Conservation (phyloP, 129 eudicot species). For the Daucus carota region DH1_v3.0 NC_030388.2:31209501-31210000, state of each 20-base stretch:
- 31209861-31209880: background rate
- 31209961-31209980: too few species aligned
- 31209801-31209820: background rate
- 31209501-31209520: background rate
- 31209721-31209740: constrained; percentile 7
- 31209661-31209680: background rate
- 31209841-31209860: background rate
- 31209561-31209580: background rate
- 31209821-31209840: background rate
- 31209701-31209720: background rate
- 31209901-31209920: background rate
- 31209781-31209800: background rate
- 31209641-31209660: background rate
- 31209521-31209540: background rate
- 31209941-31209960: too few species aligned
- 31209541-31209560: background rate
- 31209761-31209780: constrained; percentile 4
- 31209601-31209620: background rate
- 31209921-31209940: too few species aligned
- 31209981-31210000: too few species aligned
- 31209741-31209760: constrained; percentile 13
- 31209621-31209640: background rate
- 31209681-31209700: background rate
- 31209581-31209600: background rate
- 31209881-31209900: background rate